phyloP scores from a whole-genome alignment of 1,139 yeast species.

The Suhomyces maxii region DNA sequence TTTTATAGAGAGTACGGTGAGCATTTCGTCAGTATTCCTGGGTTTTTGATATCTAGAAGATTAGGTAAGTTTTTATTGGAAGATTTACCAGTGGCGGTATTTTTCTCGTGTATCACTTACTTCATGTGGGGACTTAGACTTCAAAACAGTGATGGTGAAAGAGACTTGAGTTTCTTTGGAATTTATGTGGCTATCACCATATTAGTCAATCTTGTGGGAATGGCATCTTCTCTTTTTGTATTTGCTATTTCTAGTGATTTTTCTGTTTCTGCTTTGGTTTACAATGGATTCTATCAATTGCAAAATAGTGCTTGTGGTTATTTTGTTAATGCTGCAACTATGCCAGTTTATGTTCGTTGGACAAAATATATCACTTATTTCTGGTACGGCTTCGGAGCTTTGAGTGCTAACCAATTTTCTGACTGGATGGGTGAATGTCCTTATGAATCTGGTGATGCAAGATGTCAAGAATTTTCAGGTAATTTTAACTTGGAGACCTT shows the following conservation, averaged over 20 bases:
- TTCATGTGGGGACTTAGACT: slow-evolving; percentile 75
- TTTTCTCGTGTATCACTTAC: slow-evolving; percentile 62
- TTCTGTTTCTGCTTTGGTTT: slow-evolving; percentile 60
- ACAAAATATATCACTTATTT: slow-evolving; percentile 70
- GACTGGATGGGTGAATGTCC: slow-evolving; percentile 61
- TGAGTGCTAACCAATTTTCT: slow-evolving; percentile 64
- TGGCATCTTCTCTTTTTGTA: slow-evolving; percentile 55
- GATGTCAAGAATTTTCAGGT: slow-evolving; percentile 52
- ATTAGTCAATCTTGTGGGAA: slow-evolving; percentile 56
- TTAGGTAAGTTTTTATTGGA: slow-evolving; percentile 67
- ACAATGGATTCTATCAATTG: slow-evolving; percentile 65
- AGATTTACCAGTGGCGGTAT: slow-evolving; percentile 63
- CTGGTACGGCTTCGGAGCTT: slow-evolving; percentile 78
- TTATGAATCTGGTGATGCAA: slow-evolving; percentile 25
- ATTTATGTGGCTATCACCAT: slow-evolving; percentile 60
- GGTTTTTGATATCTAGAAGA: slow-evolving; percentile 68
- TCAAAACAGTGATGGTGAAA: slow-evolving; percentile 18
- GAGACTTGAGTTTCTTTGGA: slow-evolving; percentile 49
- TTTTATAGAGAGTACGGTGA: slow-evolving; percentile 78
- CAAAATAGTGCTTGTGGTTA: slow-evolving; percentile 83
- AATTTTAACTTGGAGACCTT: slow-evolving; percentile 51
- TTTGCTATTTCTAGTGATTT: slow-evolving; percentile 66
- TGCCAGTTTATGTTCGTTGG: slow-evolving; percentile 91
- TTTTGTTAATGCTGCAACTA: slow-evolving; percentile 67
- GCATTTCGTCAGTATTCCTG: slow-evolving; percentile 62